Evolutionary conservation across 805 yeast genomes (phyloP), one percentile per base, ranked within the genome.

Genomic region (Sungouiella thailandica): DNA sequence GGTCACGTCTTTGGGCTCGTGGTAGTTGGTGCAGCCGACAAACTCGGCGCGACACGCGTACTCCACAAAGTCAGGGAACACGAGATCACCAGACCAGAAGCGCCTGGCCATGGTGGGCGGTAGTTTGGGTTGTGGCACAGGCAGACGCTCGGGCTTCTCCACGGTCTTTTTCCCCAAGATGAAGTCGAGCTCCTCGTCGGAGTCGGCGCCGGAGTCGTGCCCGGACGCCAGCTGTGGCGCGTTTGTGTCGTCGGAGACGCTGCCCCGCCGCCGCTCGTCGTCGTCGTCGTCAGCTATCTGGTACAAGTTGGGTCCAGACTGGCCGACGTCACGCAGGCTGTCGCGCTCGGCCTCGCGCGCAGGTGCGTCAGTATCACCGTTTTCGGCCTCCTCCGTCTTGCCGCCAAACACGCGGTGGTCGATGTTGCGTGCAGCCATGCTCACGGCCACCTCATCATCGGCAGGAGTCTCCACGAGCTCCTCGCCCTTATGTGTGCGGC

Each of bases 401-500:
- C 43, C 52, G 28, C 51, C 43, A 37, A 62, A 61, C 14, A 57
- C 46, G 27, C 69, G 43, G 39, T 64, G 70, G 44, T 65, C 70
- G 12, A 65, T 58, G 25, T 55, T 55, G 28, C 56, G 50, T 8
- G 59, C 50, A 6, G 58, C 49, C 17, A 65, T 50, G 31, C 44
- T 45, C 13, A 46, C 48, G 28, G 58, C 60, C 22, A 48, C 46
- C 15, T 50, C 57, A 12, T 55, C 57, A 11, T 41, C 41, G 19
- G 49, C 45, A 29, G 55, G 55, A 32, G 53, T 50, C 36, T 83
- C 94, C 5, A 85, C 70, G n/a, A 83, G 55, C 50, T 83, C 89
- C 41, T 88, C 95, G 17, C 96, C 96, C 55, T 83, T 84, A 54
- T 87, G 95, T 3, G 96, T 85, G 48, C 87, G 70, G 45, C 86